Conservation (phyloP, 768 basidiomycete species). For the Tylopilus intermedius region DNA sequence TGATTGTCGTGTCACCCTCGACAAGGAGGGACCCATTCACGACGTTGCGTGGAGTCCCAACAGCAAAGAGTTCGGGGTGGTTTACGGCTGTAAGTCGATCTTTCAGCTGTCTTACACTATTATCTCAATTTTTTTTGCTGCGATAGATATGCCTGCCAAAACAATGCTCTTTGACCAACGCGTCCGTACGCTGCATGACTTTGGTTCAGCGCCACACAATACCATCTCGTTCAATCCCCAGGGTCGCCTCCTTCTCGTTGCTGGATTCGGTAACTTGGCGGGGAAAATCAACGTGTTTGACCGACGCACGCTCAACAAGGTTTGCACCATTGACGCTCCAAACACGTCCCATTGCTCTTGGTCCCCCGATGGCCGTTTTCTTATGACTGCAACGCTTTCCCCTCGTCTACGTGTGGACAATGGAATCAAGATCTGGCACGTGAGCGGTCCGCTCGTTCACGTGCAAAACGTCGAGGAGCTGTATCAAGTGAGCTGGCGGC, state of each 20-base stretch:
- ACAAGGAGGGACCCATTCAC: slow-evolving; percentile 97
- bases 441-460: slow-evolving; percentile 82
- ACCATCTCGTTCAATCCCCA: slow-evolving; percentile 95
- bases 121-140: neutral
- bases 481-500: slow-evolving; percentile 85
- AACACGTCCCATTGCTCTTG: slow-evolving; percentile 95
- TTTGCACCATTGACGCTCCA: slow-evolving; percentile 77
- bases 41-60: slow-evolving; percentile 96
- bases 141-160: slow-evolving; percentile 89
- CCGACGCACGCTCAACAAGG: slow-evolving; percentile 76
- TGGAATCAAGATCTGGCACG: slow-evolving; percentile 95
- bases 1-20: slow-evolving; percentile 81
- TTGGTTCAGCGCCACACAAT: slow-evolving; percentile 86
- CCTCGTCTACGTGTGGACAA: slow-evolving; percentile 96
- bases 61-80: slow-evolving; percentile 93
- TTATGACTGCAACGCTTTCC: slow-evolving; percentile 93
- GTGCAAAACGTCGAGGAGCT: slow-evolving; percentile 80
- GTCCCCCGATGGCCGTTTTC: slow-evolving; percentile 89
- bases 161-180: slow-evolving; percentile 88
- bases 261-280: slow-evolving; percentile 95
- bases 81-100: slow-evolving; percentile 82
- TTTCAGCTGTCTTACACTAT: neutral
- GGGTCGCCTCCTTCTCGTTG: slow-evolving; percentile 79
- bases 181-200: slow-evolving; percentile 83
- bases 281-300: slow-evolving; percentile 93